Evolutionary conservation across 2,329 filamentous ascomycete species (phyloP).

Genomic region (Pseudocercospora musae): DNA sequence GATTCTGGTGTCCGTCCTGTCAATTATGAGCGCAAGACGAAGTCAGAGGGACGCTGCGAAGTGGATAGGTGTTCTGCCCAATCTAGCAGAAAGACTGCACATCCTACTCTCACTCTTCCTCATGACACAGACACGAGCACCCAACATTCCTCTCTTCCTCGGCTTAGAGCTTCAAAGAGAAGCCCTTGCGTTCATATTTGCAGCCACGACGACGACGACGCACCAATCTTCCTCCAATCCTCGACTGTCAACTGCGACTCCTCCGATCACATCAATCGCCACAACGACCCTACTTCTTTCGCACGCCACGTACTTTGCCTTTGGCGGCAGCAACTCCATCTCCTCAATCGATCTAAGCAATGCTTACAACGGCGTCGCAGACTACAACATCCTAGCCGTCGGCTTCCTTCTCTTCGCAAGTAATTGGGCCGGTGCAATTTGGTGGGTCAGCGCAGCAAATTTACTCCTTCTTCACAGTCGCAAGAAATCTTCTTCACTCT

Average conservation of each 20-base stretch:
- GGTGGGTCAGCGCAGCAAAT: conserved; percentile 70
- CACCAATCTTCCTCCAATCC: background rate
- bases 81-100: conserved; percentile 47
- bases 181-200: conserved; percentile 27
- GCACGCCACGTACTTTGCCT: conserved; percentile 80
- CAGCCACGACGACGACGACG: background rate
- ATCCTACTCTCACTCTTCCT: conserved; percentile 73
- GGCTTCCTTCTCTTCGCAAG: conserved; percentile 78
- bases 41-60: conserved; percentile 2
- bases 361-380: conserved; percentile 86
- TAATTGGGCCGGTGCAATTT: conserved; percentile 90
- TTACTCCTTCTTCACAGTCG: conserved; percentile 35
- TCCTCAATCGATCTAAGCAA: conserved; percentile 92
- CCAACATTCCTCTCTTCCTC: conserved; percentile 82
- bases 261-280: conserved; percentile 44
- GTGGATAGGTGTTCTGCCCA: conserved; percentile 19
- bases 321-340: conserved; percentile 90
- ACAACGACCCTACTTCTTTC: conserved; percentile 73
- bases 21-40: conserved; percentile 17
- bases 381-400: conserved; percentile 77
- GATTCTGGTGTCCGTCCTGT: conserved; percentile 30
- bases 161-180: conserved; percentile 61
- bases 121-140: conserved; percentile 78
- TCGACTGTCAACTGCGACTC: background rate
- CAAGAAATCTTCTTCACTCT: conserved; percentile 18